These are phyloP conservation scores for Ceriops tagal DNA, from an alignment of 345 rosid species.

Conservation along the genomic window DNA sequence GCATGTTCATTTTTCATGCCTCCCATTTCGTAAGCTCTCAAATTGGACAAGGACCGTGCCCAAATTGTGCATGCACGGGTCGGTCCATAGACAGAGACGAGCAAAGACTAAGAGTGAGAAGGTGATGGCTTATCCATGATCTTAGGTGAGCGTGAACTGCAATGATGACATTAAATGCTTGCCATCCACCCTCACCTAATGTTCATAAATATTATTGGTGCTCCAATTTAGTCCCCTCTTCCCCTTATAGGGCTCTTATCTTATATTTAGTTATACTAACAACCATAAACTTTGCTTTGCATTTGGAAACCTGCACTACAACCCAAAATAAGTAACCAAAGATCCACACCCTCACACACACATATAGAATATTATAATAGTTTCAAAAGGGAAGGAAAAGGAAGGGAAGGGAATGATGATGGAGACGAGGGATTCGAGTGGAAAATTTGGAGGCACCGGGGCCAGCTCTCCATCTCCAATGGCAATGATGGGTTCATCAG, in stretches of 20 bases:
- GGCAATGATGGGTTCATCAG: constrained; percentile 13
- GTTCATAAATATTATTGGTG: not conserved
- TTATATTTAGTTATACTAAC: not conserved
- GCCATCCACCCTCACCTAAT: constrained; percentile 15
- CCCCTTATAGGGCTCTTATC: too few relatives aligned
- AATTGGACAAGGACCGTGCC: too few relatives aligned
- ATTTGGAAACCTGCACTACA: too few relatives aligned
- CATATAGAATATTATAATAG: too few relatives aligned
- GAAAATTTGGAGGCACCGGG: not conserved
- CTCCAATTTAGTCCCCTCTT: not conserved
- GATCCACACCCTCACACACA: too few relatives aligned
- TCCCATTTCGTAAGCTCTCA: too few relatives aligned
- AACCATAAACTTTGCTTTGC: not conserved
- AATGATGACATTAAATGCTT: constrained; percentile 13
- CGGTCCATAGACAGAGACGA: too few relatives aligned
- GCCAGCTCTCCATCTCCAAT: constrained; percentile 21
- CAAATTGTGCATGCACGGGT: too few relatives aligned
- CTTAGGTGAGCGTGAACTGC: constrained; percentile 13
- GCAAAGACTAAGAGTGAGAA: not conserved
- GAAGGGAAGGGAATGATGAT: not conserved
- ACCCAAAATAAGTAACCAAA: too few relatives aligned
- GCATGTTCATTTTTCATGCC: too few relatives aligned
- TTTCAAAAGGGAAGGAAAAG: not conserved
- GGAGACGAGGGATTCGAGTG: constrained; percentile 23
- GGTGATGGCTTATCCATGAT: constrained; percentile 9